Conservation (phyloP, 2,329 filamentous ascomycete genomes). For the Sporothrix luriei region DNA sequence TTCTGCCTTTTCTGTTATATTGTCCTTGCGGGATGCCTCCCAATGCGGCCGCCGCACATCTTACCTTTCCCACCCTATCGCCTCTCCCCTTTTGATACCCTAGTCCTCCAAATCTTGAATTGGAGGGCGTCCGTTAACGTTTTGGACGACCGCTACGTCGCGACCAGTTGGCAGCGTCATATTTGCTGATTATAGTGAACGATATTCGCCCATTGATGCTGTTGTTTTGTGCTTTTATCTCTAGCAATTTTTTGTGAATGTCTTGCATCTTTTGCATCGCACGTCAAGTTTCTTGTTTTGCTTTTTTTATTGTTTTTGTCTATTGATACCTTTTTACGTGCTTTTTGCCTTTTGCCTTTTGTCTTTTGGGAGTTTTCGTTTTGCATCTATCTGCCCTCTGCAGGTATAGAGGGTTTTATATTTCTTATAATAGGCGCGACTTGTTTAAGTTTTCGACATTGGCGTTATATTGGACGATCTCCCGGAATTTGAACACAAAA, state of each 20-base stretch:
- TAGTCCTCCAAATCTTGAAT: not conserved
- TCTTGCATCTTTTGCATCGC: not conserved
- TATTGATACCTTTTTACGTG: not conserved
- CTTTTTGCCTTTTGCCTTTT: not conserved
- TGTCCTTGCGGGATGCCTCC: not conserved
- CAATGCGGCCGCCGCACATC: not conserved
- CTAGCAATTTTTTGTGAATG: not conserved
- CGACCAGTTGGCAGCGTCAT: not conserved
- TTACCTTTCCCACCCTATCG: not conserved
- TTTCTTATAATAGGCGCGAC: slow-evolving; percentile 8
- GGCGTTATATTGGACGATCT: slow-evolving; percentile 3
- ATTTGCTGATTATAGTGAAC: slow-evolving; percentile 8
- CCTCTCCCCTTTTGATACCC: slow-evolving; percentile 9
- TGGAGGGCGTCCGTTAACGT: not conserved
- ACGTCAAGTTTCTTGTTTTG: not conserved
- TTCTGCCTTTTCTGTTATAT: slow-evolving; percentile 23
- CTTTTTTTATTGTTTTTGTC: not conserved
- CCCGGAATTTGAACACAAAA: not conserved
- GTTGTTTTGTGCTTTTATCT: not conserved
- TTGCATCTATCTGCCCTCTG: not conserved
- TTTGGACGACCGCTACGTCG: not conserved
- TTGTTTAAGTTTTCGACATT: not conserved
- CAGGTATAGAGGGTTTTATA: slow-evolving; percentile 6
- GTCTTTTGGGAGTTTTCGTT: not conserved
- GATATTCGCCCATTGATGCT: not conserved